These are phyloP conservation scores for Acer yangbiense DNA, from an alignment of 345 rosid genomes.

Conservation along the genomic window DNA sequence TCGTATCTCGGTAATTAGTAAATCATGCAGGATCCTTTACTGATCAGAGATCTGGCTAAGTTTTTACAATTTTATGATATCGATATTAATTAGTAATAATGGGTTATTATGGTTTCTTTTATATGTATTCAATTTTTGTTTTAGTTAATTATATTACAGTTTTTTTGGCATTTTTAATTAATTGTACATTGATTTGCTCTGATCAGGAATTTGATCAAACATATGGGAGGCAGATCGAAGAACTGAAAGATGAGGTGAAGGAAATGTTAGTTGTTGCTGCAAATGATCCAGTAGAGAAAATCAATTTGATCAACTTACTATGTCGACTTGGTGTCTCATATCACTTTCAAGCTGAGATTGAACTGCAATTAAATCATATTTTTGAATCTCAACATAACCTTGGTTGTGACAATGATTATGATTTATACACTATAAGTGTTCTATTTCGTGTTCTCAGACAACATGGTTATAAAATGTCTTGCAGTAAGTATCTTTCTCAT, in stretches of 20 bases:
- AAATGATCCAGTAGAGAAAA: not conserved
- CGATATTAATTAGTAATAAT: too few relatives aligned
- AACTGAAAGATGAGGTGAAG: not conserved
- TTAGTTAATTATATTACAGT: too few relatives aligned
- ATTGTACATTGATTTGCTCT: too few relatives aligned
- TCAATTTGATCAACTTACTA: not conserved
- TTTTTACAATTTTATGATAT: too few relatives aligned
- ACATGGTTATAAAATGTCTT: constrained; percentile 6
- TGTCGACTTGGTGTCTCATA: constrained; percentile 17
- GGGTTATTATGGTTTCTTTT: too few relatives aligned
- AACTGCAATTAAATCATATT: not conserved
- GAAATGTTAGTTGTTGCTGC: not conserved
- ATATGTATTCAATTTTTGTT: too few relatives aligned
- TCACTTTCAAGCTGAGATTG: constrained; percentile 3
- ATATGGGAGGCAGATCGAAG: not conserved
- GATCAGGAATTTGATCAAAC: not conserved
- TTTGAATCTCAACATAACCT: not conserved
- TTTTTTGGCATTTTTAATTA: too few relatives aligned
- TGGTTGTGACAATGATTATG: not conserved
- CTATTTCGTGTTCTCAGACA: constrained; percentile 1
- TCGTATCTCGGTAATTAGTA: not conserved
- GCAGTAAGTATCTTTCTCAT: not conserved
- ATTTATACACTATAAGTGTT: constrained; percentile 1
- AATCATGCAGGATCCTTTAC: not conserved
- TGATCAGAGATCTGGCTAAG: not conserved